Percentiles rank a stretch among this genome's conserved stretches.
Conservation (phyloP, 306 rosid genomes). For the Erythrophleum fordii region DNA sequence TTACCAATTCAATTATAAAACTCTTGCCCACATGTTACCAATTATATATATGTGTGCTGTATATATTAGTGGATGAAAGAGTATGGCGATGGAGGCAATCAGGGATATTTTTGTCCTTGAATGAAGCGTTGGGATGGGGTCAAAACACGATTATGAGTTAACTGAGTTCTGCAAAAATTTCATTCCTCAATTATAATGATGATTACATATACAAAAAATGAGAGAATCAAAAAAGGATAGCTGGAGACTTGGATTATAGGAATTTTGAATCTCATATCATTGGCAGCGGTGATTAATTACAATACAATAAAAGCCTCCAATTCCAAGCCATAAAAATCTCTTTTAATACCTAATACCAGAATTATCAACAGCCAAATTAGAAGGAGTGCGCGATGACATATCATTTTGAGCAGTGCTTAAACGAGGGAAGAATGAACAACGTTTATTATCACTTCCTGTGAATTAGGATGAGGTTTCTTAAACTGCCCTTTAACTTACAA, state of each 20-base stretch:
- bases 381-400: neutral
- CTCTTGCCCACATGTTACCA: too few relatives aligned
- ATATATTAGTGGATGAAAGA: neutral
- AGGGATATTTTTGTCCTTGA: too few relatives aligned
- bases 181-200: neutral
- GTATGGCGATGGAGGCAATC: too few relatives aligned
- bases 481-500: slow-evolving; percentile 36
- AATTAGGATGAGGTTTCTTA: slow-evolving; percentile 34
- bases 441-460: slow-evolving; percentile 4
- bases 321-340: neutral
- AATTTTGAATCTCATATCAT: neutral
- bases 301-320: neutral
- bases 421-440: slow-evolving; percentile 20
- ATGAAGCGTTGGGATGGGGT: neutral
- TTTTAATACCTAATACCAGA: neutral
- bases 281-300: neutral
- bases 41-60: too few relatives aligned
- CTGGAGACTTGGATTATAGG: neutral
- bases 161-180: neutral
- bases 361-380: neutral
- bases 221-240: too few relatives aligned
- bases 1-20: too few relatives aligned
- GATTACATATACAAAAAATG: too few relatives aligned
- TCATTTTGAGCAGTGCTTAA: slow-evolving; percentile 29
- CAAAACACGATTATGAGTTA: neutral